phyloP scores from a whole-genome alignment of 73 alveolate species.

The Tetrahymena borealis region DNA sequence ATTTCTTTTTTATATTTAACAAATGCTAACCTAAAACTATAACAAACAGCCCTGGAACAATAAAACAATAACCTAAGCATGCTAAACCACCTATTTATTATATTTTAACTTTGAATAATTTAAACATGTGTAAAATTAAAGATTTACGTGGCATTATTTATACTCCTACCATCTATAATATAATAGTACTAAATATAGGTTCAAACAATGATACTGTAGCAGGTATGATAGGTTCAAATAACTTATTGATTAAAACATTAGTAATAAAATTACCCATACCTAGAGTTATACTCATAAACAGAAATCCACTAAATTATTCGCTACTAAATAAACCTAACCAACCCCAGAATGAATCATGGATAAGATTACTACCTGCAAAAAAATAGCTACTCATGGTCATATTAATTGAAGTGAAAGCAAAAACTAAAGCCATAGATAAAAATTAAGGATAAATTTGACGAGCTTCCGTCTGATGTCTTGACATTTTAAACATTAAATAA shows the following conservation, averaged over 20 bases:
- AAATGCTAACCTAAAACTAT: background rate
- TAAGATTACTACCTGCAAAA: constrained; percentile 7
- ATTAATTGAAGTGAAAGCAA: constrained; percentile 3
- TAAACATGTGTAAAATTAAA: background rate
- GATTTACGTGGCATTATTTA: background rate
- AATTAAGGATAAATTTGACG: constrained; percentile 18
- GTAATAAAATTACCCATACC: constrained; percentile 25
- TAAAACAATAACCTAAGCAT: background rate
- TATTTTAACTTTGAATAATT: background rate
- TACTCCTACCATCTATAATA: constrained; percentile 2
- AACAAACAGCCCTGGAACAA: background rate
- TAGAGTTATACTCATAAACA: constrained; percentile 5
- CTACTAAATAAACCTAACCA: constrained; percentile 23
- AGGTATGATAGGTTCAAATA: constrained; percentile 36
- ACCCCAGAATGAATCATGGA: constrained; percentile 18
- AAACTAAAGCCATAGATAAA: constrained; percentile 2
- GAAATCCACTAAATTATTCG: constrained; percentile 19
- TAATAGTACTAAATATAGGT: constrained; percentile 18
- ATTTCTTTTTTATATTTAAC: background rate
- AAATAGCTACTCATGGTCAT: constrained; percentile 25
- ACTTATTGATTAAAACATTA: constrained; percentile 7
- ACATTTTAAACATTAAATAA: background rate
- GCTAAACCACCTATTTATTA: background rate
- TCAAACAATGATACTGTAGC: constrained; percentile 30
- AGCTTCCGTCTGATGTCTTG: background rate